phyloP scores from a whole-genome alignment of 495 filamentous ascomycete species.

The Xeromyces bisporus region DNA sequence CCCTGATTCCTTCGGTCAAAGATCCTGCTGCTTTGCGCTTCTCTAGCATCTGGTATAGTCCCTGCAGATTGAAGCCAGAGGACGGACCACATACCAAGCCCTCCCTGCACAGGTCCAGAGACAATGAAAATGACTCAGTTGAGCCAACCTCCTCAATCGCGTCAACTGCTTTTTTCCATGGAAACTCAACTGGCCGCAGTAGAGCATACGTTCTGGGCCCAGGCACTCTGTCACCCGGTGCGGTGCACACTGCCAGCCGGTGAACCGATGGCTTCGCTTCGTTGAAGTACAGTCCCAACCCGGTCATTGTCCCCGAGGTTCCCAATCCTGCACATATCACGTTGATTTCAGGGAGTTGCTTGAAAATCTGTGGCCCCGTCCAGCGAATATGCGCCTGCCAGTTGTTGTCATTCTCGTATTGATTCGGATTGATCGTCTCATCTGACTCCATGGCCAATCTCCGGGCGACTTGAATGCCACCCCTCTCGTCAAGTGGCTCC shows the following conservation, averaged over 20 bases:
- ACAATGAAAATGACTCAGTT: slow-evolving; percentile 33
- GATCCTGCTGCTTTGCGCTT: slow-evolving; percentile 29
- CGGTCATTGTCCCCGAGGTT: slow-evolving; percentile 37
- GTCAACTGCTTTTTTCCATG: slow-evolving; percentile 39
- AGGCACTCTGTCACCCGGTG: slow-evolving; percentile 37
- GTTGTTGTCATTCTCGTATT: slow-evolving; percentile 44
- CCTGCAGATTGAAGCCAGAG: slow-evolving; percentile 40
- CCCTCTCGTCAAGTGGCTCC: slow-evolving; percentile 35
- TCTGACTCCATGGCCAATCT: slow-evolving; percentile 22
- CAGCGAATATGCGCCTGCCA: slow-evolving; percentile 42
- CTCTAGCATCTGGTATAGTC: slow-evolving; percentile 34
- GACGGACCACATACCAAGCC: slow-evolving; percentile 44
- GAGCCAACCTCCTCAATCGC: slow-evolving; percentile 37
- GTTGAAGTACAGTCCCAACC: slow-evolving; percentile 37
- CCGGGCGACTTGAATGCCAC: slow-evolving; percentile 32
- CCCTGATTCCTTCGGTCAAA: slow-evolving; percentile 26
- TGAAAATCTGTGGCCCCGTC: slow-evolving; percentile 42
- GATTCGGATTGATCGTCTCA: slow-evolving; percentile 34
- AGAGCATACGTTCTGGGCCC: slow-evolving; percentile 37
- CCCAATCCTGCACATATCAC: slow-evolving; percentile 42
- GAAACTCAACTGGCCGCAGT: slow-evolving; percentile 36
- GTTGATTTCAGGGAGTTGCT: slow-evolving; percentile 39
- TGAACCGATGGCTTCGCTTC: slow-evolving; percentile 32
- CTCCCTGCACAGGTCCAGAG: slow-evolving; percentile 36
- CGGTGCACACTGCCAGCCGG: slow-evolving; percentile 37